Evolutionary conservation across 352 stramenopile species (phyloP).

Genomic region (Globisporangium paroecandrum): DNA sequence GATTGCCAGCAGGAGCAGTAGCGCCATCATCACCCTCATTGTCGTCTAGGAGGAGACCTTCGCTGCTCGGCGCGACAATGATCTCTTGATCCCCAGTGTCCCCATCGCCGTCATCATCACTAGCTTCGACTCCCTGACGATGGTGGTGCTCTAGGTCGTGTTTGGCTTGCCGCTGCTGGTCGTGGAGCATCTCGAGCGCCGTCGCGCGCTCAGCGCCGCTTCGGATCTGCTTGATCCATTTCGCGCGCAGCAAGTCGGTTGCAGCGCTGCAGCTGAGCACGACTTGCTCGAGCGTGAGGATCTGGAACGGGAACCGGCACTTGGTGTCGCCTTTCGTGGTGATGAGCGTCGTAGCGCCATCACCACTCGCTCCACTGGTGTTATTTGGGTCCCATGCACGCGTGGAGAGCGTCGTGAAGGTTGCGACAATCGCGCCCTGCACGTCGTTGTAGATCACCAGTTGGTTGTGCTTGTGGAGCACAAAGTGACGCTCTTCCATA

Average conservation of each 20-base stretch:
- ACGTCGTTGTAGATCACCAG: conserved; percentile 38
- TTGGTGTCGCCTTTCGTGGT: conserved; percentile 16
- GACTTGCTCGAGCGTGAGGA: conserved; percentile 65
- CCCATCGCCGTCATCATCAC: neutral
- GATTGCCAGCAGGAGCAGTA: neutral
- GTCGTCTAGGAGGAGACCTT: neutral
- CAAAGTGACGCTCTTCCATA: conserved; percentile 46
- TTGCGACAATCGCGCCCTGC: conserved; percentile 26
- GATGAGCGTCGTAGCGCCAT: conserved; percentile 23
- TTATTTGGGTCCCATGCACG: conserved; percentile 34
- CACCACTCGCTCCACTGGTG: neutral
- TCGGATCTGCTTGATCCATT: conserved; percentile 68
- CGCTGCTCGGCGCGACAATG: conserved; percentile 2
- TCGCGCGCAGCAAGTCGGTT: conserved; percentile 51
- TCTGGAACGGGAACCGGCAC: conserved; percentile 59
- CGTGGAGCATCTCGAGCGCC: conserved; percentile 53
- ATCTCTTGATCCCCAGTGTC: neutral
- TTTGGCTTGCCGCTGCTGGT: conserved; percentile 39
- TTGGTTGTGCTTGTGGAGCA: conserved; percentile 49
- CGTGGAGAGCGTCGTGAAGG: conserved; percentile 43
- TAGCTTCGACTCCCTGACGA: neutral
- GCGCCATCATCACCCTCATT: neutral
- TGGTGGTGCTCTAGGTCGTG: neutral
- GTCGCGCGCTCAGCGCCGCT: conserved; percentile 41
- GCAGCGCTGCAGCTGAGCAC: conserved; percentile 58